Conservation (phyloP, 805 yeast genomes). For the Nakazawaea ambrosiae region DNA sequence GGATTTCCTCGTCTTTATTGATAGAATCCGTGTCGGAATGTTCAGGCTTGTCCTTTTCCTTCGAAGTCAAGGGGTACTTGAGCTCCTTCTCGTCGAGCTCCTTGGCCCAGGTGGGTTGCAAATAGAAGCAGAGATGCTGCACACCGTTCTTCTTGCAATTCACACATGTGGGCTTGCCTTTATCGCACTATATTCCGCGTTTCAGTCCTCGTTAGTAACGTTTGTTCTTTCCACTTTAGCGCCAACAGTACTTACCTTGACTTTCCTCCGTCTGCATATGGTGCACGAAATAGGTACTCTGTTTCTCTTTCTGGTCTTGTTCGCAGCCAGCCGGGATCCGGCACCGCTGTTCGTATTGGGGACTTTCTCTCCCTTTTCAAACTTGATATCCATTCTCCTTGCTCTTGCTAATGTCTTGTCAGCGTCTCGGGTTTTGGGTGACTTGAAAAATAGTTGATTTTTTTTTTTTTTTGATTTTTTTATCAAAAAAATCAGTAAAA, state of each 20-base stretch:
- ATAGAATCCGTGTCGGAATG: constrained; percentile 10
- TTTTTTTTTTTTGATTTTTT: too few species aligned
- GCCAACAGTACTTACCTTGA: constrained; percentile 23
- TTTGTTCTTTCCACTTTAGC: too few species aligned
- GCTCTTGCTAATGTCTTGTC: too few species aligned
- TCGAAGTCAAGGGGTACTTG: constrained; percentile 14
- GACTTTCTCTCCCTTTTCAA: too few species aligned
- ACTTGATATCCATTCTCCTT: too few species aligned
- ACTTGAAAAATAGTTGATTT: too few species aligned
- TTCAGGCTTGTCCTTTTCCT: constrained; percentile 1
- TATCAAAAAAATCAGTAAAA: too few species aligned
- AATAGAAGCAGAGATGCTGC: constrained; percentile 47
- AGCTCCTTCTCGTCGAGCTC: constrained; percentile 28
- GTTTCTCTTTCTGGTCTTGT: constrained; percentile 23
- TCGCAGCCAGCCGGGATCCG: constrained; percentile 2
- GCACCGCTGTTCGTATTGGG: too few species aligned
- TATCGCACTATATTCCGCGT: constrained; percentile 30
- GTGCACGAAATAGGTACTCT: constrained; percentile 33
- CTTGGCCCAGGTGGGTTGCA: constrained; percentile 57
- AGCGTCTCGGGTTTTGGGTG: too few species aligned
- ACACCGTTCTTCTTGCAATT: constrained; percentile 54
- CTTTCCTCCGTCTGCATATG: constrained; percentile 30
- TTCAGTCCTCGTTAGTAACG: constrained; percentile 5
- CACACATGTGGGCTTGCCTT: constrained; percentile 47
- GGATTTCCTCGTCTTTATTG: constrained; percentile 19